These are phyloP conservation scores for Penicillium ucsense DNA, from an alignment of 495 filamentous ascomycete species.

Conservation along the genomic window DNA sequence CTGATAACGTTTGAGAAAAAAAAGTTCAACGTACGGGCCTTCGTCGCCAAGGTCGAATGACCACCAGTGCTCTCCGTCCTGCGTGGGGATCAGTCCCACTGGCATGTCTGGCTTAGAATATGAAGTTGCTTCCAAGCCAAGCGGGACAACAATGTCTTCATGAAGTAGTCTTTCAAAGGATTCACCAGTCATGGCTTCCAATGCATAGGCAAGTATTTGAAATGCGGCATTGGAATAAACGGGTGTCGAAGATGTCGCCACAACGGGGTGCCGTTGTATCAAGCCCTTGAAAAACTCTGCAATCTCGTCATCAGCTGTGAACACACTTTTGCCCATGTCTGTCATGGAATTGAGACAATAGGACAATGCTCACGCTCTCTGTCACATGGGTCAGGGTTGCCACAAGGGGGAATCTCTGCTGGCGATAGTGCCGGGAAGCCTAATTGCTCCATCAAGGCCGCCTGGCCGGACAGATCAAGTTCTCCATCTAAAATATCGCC, in stretches of 20 bases:
- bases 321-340: not conserved
- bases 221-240: conserved; percentile 53
- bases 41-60: conserved; percentile 33
- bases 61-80: conserved; percentile 20
- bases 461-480: conserved; percentile 29
- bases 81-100: conserved; percentile 28
- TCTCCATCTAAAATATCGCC: conserved; percentile 10
- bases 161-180: conserved; percentile 6
- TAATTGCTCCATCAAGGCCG: conserved; percentile 4
- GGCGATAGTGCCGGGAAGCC: conserved; percentile 28
- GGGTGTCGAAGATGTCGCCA: conserved; percentile 38
- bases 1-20: not conserved
- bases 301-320: not conserved
- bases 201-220: conserved; percentile 45
- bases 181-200: conserved; percentile 25
- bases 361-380: conserved; percentile 10
- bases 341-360: too few relatives aligned
- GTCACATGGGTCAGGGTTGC: conserved; percentile 9
- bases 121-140: conserved; percentile 30
- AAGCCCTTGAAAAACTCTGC: conserved; percentile 46
- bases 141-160: conserved; percentile 23
- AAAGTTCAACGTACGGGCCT: conserved; percentile 27
- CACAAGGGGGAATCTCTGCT: conserved; percentile 14
- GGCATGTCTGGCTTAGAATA: conserved; percentile 17
- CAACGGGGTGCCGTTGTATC: conserved; percentile 31